Evolutionary conservation across 163 green algal genomes (phyloP), one percentile per base, ranked within the genome.

Genomic region (Coccomyxa subellipsoidea): DNA sequence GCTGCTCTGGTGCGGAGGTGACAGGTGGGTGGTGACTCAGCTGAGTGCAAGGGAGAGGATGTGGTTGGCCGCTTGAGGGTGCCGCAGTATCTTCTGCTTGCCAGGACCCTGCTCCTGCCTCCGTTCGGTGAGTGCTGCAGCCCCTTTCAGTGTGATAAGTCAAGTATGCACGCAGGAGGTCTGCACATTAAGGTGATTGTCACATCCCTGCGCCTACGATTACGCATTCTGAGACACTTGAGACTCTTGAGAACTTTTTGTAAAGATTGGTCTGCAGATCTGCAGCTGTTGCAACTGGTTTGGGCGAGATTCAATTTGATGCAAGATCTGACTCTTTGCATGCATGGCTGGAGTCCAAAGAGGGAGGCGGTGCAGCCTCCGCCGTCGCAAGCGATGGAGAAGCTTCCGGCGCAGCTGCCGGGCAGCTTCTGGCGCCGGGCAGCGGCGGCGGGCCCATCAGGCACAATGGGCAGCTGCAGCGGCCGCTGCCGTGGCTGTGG

Each of bases 41-140:
- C 82, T 95, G 38, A 69, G 76, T 27, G 87, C 87, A 53, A 85
- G 92, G 91, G 94, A 1, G 90, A 95, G 82, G 92, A 96, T 70
- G n/a, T 90, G 4, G 77, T 91, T 5, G 93, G 93, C 0, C 80
- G 84, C 32, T 80, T 87, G 12, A 38, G 35, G 7, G 71, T 90
- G 40, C 84, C 88, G 27, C 90, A 92, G 72, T 94, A 93, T 85
- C 87, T 95, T 15, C 77, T 94, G 34, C 90, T 96, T 54, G 86
- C 92, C 0, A 75, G 84, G 0, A 36, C n/a, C 7, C 77, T 93
- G 34, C 89, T 96, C 54, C 40, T 88, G 34, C 23, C 39, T 3
- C 78, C 80, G n/a, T 77, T 89, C n/a, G 78, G 39, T 82, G 23
- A 38, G 59, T 35, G 29, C 29, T n/a, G n/a, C n/a, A n/a, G n/a